phyloP scores from a whole-genome alignment of 805 yeast species.

The Yarrowia divulgata region DNA sequence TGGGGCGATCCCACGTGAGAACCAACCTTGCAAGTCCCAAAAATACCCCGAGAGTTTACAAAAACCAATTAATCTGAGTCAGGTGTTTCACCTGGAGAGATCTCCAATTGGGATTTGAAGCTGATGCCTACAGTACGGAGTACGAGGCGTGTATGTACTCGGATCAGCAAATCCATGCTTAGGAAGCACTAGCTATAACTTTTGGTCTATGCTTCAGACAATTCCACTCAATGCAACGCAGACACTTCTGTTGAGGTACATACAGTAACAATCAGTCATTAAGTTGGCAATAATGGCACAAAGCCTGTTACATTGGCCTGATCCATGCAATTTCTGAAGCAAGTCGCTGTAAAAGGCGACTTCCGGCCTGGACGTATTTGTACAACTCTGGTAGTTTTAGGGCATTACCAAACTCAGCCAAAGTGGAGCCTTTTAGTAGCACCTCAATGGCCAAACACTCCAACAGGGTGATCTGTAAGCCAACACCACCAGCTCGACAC shows the following conservation, averaged over 20 bases:
- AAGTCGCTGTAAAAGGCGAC: background rate
- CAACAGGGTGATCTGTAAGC: too few relatives aligned
- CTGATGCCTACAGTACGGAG: too few relatives aligned
- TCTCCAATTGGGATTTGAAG: background rate
- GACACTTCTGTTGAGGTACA: too few relatives aligned
- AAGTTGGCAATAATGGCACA: constrained; percentile 5
- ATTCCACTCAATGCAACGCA: background rate
- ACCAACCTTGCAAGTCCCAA: constrained; percentile 13
- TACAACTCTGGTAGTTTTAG: too few relatives aligned
- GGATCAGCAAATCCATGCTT: too few relatives aligned
- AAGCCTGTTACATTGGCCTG: background rate
- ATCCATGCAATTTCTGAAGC: constrained; percentile 1
- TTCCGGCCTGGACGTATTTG: background rate
- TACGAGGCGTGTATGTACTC: too few relatives aligned
- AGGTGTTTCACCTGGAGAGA: constrained; percentile 11
- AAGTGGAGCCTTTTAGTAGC: too few relatives aligned
- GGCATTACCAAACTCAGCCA: too few relatives aligned
- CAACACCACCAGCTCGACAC: too few relatives aligned
- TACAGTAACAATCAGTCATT: background rate
- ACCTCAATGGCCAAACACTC: too few relatives aligned
- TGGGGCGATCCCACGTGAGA: constrained; percentile 1
- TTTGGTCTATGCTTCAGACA: too few relatives aligned
- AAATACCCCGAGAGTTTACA: constrained; percentile 20
- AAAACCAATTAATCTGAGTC: constrained; percentile 26
- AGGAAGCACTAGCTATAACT: too few relatives aligned